Evolutionary conservation across 768 basidiomycete genomes (phyloP).

Genomic region (Naganishia friedmannii): DNA sequence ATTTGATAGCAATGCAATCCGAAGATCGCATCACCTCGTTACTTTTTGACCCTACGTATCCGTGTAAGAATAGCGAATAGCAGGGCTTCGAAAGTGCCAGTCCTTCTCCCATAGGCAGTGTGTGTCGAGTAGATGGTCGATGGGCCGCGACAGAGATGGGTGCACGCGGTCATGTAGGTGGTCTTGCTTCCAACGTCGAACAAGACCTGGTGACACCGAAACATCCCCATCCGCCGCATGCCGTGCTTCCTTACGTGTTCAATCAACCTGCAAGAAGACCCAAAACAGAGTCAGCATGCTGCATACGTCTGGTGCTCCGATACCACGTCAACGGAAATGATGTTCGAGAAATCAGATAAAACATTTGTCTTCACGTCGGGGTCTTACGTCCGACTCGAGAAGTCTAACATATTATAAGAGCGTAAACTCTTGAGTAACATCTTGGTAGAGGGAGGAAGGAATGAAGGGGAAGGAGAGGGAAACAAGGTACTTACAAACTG

Average conservation of each 20-base stretch:
- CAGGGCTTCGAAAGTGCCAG: conserved; percentile 26
- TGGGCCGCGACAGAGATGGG: neutral
- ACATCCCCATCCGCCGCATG: conserved; percentile 1
- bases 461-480: neutral
- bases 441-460: neutral
- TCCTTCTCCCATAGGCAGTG: neutral
- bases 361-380: conserved; percentile 16
- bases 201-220: conserved; percentile 15
- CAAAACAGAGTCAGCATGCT: conserved; percentile 10
- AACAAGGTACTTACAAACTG: neutral
- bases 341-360: conserved; percentile 10
- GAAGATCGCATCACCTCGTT: conserved; percentile 4
- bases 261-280: neutral
- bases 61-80: conserved; percentile 24
- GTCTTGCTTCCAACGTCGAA: neutral
- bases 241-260: neutral
- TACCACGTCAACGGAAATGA: neutral
- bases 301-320: too few relatives aligned
- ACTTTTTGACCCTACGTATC: conserved; percentile 25
- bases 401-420: conserved; percentile 26
- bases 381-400: conserved; percentile 26
- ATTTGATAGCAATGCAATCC: conserved; percentile 4
- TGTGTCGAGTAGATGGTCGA: too few relatives aligned
- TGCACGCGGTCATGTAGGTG: conserved; percentile 13
- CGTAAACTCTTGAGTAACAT: conserved; percentile 23